Evolutionary conservation across 306 rosid species (phyloP).

Genomic region (Glycine soja): DNA sequence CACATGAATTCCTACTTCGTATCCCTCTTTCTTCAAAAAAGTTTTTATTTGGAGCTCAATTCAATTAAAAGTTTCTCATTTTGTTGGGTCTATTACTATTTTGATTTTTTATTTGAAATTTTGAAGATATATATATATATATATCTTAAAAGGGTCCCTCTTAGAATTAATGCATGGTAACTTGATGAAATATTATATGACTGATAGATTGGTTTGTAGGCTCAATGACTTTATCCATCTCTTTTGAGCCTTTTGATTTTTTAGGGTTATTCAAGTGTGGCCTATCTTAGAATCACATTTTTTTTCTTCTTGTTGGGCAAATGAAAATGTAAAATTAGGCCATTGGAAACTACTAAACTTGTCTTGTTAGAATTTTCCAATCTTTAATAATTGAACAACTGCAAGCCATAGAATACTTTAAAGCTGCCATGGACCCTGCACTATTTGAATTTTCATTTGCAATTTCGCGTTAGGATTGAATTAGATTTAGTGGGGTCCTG

Average conservation of each 20-base stretch:
- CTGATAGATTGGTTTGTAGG: not conserved
- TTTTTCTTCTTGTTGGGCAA: not conserved
- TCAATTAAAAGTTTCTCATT: not conserved
- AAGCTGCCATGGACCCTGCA: not conserved
- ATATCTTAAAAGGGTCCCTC: not conserved
- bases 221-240: not conserved
- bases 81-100: not conserved
- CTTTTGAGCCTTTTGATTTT: not conserved
- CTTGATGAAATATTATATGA: not conserved
- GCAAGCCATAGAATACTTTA: not conserved
- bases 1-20: not conserved
- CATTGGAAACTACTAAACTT: not conserved
- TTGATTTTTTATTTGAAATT: not conserved
- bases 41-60: not conserved
- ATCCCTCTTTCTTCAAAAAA: not conserved
- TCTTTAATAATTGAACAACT: constrained; percentile 6
- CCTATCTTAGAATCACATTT: not conserved
- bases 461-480: not conserved
- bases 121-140: not conserved
- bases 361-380: not conserved
- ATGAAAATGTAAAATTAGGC: not conserved
- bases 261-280: not conserved
- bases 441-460: constrained; percentile 15
- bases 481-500: not conserved
- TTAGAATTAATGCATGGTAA: not conserved